Conservation (phyloP, 306 rosid species). For the Quercus parvula region DNA sequence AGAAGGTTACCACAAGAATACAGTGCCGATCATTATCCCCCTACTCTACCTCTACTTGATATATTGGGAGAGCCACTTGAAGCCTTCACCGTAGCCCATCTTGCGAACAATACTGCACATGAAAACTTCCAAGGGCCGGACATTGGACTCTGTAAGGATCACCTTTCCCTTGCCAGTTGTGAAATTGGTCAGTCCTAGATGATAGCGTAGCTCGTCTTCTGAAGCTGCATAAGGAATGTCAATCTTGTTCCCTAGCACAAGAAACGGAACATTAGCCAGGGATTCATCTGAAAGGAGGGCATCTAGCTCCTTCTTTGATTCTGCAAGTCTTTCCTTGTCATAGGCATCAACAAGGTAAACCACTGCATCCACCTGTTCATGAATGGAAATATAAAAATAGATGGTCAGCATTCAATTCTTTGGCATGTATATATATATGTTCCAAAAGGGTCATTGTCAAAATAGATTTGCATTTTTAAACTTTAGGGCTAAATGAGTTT, state of each 20-base stretch:
- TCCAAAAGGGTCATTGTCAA: neutral
- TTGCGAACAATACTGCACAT: slow-evolving; percentile 93
- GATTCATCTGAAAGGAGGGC: slow-evolving; percentile 80
- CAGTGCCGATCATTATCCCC: slow-evolving; percentile 10
- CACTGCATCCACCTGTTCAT: slow-evolving; percentile 79
- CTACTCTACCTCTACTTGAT: slow-evolving; percentile 47
- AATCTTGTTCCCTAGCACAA: slow-evolving; percentile 82
- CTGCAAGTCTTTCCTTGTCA: slow-evolving; percentile 70
- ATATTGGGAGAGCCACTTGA: slow-evolving; percentile 83
- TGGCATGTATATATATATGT: neutral
- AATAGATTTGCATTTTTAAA: neutral
- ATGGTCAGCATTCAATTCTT: slow-evolving; percentile 1
- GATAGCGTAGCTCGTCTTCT: slow-evolving; percentile 65
- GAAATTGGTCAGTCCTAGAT: slow-evolving; percentile 65
- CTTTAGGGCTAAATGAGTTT: neutral
- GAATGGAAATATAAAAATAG: slow-evolving; percentile 6
- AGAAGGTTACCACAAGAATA: slow-evolving; percentile 13
- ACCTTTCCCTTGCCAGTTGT: slow-evolving; percentile 83
- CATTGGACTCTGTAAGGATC: slow-evolving; percentile 50
- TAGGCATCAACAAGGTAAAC: slow-evolving; percentile 70
- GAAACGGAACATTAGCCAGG: slow-evolving; percentile 62
- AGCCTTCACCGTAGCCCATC: slow-evolving; percentile 91
- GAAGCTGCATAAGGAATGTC: slow-evolving; percentile 80
- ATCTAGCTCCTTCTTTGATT: slow-evolving; percentile 71
- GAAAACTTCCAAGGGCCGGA: slow-evolving; percentile 85